Base-by-base conservation (phyloP, 2,329 filamentous ascomycete genomes). In the Alternaria sp. region DNA sequence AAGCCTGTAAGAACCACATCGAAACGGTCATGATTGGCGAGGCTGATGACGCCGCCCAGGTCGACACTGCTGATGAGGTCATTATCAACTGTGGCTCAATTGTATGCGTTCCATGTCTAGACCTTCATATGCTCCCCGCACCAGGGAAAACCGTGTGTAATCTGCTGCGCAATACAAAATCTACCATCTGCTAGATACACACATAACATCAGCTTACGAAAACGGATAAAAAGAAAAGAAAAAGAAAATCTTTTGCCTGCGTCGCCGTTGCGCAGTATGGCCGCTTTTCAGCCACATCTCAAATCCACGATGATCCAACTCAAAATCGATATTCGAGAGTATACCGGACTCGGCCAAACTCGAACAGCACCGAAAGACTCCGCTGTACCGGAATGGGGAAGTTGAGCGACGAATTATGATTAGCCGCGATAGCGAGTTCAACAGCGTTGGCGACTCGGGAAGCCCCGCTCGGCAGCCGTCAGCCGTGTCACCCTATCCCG, bases 401-500 rank as follows among this genome's bases (percentile, higher is more conserved):
- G 34, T 57, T 10, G 53, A n/a, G 43, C 55, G 59, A 54, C 48
- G 30, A 41, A 43, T 30, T 53, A 18, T 67, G 60, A 64, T 65
- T 63, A 50, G 60, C 56, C 59, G 54, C 38, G 11, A 40, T 50
- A 54, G 51, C 27, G 30, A 58, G 32, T 44, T 57, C 56, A 54
- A 60, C 53, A 53, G 60, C 44, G 49, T 52, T 62, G 54, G 55
- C 52, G 51, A 58, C 53, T 62, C 66, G 67, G 67, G 64, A 64
- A 70, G 67, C 67, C 64, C 67, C 67, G 67, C 64, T 59, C 59
- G 64, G 60, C 64, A 67, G 59, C 60, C 60, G 64, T 59, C 60
- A 67, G 58, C 61, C 57, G 61, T 61, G 45, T 60, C 51, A 18
- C 41, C 51, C 46, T 60, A 36, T 36, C 32, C 54, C 56, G 20